Conservation (phyloP, 768 basidiomycete species). For the Suillus clintonianus region DNA sequence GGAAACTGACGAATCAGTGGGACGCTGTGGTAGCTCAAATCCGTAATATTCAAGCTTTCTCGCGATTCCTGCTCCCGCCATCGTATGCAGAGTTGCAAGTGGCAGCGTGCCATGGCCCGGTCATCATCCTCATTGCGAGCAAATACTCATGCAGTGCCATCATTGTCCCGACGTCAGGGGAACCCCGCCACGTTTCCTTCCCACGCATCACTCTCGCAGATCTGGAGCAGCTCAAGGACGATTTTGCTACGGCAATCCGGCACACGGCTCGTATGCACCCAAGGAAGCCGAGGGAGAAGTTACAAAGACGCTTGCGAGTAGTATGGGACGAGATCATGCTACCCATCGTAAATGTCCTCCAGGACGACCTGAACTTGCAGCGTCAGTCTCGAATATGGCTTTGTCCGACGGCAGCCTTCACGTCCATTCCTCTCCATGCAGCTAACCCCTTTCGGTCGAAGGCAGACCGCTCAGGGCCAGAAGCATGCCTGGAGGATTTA, state of each 20-base stretch:
- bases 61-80: conserved; percentile 17
- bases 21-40: conserved; percentile 6
- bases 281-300: conserved; percentile 7
- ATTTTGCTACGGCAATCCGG: conserved; percentile 8
- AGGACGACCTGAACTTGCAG: not conserved
- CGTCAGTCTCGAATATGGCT: conserved; percentile 4
- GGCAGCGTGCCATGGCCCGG: conserved; percentile 19
- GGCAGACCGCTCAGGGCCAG: not conserved
- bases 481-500: not conserved
- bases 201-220: conserved; percentile 13
- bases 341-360: conserved; percentile 1
- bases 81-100: conserved; percentile 11
- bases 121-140: conserved; percentile 18
- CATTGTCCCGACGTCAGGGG: not conserved
- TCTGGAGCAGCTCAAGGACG: conserved; percentile 10
- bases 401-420: conserved; percentile 11
- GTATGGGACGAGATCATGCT: conserved; percentile 2
- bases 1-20: conserved; percentile 9
- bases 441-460: conserved; percentile 29
- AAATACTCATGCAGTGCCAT: conserved; percentile 15
- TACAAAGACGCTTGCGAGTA: not conserved
- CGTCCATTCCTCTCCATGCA: conserved; percentile 13
- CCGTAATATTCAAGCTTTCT: conserved; percentile 12
- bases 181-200: conserved; percentile 16
- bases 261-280: conserved; percentile 9